A percentile compares a stretch with the other conserved stretches of the same genome.
These are phyloP conservation scores for Neofusicoccum ribis DNA, from an alignment of 2,329 filamentous ascomycete species.

Conservation along the genomic window DNA sequence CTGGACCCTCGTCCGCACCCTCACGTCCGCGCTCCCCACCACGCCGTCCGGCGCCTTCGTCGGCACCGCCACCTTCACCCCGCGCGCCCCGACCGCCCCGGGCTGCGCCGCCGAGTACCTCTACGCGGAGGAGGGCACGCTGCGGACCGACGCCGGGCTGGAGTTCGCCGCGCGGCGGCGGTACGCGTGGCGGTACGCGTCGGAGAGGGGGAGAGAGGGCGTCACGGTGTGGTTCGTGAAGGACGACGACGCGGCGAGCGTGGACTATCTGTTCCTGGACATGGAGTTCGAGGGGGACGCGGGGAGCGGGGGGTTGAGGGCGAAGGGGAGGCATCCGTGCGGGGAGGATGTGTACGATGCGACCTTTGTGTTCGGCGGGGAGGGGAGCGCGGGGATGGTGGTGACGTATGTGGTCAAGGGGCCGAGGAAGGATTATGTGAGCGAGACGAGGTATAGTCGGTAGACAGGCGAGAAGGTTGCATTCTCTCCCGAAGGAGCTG, in stretches of 20 bases:
- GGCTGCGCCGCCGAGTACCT: conserved; percentile 56
- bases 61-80: conserved; percentile 65
- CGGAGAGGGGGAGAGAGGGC: conserved; percentile 19
- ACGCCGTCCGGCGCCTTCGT: conserved; percentile 67
- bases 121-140: conserved; percentile 67
- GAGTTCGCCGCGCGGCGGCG: conserved; percentile 62
- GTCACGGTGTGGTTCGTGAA: conserved; percentile 69
- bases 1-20: conserved; percentile 64
- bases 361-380: conserved; percentile 60
- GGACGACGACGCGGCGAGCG: conserved; percentile 59
- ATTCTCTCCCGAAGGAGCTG: no score
- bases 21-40: conserved; percentile 56
- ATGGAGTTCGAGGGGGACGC: conserved; percentile 49
- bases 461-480: background rate
- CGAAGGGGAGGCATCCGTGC: conserved; percentile 67
- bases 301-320: conserved; percentile 39
- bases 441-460: conserved; percentile 34
- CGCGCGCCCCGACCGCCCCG: conserved; percentile 54
- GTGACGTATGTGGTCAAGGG: conserved; percentile 42
- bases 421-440: conserved; percentile 44
- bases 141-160: conserved; percentile 57
- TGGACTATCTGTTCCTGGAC: conserved; percentile 76
- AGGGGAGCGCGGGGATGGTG: conserved; percentile 30
- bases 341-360: conserved; percentile 72
- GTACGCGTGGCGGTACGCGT: conserved; percentile 68